Conservation (phyloP, 208 protist species). For the Trypanosoma cruzi region DNA sequence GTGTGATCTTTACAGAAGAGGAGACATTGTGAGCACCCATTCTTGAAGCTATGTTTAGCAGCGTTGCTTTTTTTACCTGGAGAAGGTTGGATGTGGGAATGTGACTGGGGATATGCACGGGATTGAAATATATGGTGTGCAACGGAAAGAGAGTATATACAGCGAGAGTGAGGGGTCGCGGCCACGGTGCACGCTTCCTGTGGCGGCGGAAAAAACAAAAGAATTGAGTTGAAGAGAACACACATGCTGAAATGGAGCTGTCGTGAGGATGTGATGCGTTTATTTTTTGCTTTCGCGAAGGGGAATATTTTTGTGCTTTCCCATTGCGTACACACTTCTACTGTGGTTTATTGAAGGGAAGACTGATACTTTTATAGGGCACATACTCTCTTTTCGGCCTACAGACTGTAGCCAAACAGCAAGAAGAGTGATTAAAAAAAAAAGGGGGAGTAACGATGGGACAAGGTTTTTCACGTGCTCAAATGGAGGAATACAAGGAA, state of each 20-base stretch:
- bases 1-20: too few relatives aligned
- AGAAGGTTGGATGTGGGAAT: too few relatives aligned
- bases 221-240: not conserved
- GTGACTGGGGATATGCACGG: too few relatives aligned
- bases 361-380: not conserved
- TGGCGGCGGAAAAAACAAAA: not conserved
- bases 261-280: not conserved
- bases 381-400: not conserved
- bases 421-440: not conserved
- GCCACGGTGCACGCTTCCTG: not conserved
- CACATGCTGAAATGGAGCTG: not conserved
- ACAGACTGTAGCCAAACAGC: not conserved
- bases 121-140: too few relatives aligned
- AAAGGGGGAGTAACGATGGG: constrained; percentile 52
- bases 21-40: too few relatives aligned
- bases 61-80: too few relatives aligned
- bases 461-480: constrained; percentile 55
- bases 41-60: too few relatives aligned
- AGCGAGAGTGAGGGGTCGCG: not conserved
- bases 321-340: not conserved
- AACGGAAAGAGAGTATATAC: too few relatives aligned
- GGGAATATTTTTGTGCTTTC: not conserved
- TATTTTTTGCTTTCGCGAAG: not conserved
- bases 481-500: constrained; percentile 88
- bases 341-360: not conserved